Percentiles rank a stretch among this genome's conserved stretches.
Evolutionary conservation across 768 basidiomycete species (phyloP).

Genomic region (Tylopilus felleus): DNA sequence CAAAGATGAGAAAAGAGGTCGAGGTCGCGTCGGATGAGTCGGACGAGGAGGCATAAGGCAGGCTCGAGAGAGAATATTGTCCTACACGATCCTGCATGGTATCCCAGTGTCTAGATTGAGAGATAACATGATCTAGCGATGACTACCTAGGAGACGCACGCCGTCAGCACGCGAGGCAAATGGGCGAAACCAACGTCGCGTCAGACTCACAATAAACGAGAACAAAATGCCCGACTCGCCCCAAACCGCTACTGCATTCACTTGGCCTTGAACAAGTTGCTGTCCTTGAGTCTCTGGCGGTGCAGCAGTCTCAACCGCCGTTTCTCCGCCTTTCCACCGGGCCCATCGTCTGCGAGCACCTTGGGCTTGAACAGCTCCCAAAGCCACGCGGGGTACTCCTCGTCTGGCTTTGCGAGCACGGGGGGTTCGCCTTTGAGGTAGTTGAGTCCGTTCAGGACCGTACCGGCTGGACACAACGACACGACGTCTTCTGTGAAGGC

Average conservation of each 20-base stretch:
- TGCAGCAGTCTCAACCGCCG: conserved; percentile 57
- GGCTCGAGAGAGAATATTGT: neutral
- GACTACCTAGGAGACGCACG: neutral
- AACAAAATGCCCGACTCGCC: too few relatives aligned
- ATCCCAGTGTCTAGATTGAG: neutral
- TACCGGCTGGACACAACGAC: conserved; percentile 71
- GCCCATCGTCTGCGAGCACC: conserved; percentile 64
- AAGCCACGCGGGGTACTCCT: conserved; percentile 85
- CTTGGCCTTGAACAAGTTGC: conserved; percentile 85
- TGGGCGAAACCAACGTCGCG: too few relatives aligned
- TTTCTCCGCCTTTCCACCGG: conserved; percentile 63
- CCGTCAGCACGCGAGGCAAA: neutral
- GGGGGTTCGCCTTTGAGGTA: conserved; percentile 81
- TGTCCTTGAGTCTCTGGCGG: conserved; percentile 69
- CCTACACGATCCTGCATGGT: neutral
- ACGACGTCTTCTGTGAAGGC: conserved; percentile 4
- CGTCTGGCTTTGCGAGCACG: conserved; percentile 73
- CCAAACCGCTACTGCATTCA: conserved; percentile 25
- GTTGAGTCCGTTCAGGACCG: conserved; percentile 73
- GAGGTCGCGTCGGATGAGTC: conserved; percentile 38
- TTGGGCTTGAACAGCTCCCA: conserved; percentile 73
- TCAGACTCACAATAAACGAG: neutral
- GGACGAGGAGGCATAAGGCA: conserved; percentile 20
- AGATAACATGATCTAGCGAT: neutral
- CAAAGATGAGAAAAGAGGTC: conserved; percentile 59